Base-by-base conservation (phyloP, 345 rosid species). In the Pugionium dolabratum region DNA sequence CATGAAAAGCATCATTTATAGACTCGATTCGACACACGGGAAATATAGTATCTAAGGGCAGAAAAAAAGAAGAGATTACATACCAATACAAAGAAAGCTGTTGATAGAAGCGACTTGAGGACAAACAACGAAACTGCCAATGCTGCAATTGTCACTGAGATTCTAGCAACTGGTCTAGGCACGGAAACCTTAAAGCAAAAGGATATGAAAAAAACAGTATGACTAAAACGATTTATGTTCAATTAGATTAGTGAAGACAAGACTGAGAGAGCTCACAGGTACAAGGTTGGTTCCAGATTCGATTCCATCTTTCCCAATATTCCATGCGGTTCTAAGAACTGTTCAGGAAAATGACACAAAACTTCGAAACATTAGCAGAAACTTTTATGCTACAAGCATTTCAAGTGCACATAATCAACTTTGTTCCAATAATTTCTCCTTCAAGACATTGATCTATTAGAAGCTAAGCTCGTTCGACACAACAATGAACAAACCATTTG, bases 51-150 rank as follows among this genome's bases (percentile, higher is more conserved):
- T 48, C 2, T 4, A n/a, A 33, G 11, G 10, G n/a, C 10, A 1
- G 1, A 31, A 45, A 27, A 4, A 39, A 39, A 8, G 1, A 53
- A 41, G 11, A 29, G 46, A 41, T 5, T 34, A 56, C 82, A 34
- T 86, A 93, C 98, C 95, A 88, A 72, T 9, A 73, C 92, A 18
- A 93, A 90, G 84, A 93, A 86, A 59, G 85, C 89, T 2, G 96
- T 90, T 7, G 94, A 87, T 27, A 87, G 62, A 73, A 87, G 69
- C n/a, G 88, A 85, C 68, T 79, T 82, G 70, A 87, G 76, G 25
- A 86, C 78, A 79, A 86, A 85, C 52, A 84, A 81, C 0, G 85
- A 60, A 54, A 84, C 43, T 5, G 82, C 32, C 71, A 83, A 50
- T 44, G 80, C 83, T 59, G 78, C 85, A 7, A 78, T 26, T 1